Evolutionary conservation across 129 eudicot genomes (phyloP).

Genomic region (Flaveria bidentis): DNA sequence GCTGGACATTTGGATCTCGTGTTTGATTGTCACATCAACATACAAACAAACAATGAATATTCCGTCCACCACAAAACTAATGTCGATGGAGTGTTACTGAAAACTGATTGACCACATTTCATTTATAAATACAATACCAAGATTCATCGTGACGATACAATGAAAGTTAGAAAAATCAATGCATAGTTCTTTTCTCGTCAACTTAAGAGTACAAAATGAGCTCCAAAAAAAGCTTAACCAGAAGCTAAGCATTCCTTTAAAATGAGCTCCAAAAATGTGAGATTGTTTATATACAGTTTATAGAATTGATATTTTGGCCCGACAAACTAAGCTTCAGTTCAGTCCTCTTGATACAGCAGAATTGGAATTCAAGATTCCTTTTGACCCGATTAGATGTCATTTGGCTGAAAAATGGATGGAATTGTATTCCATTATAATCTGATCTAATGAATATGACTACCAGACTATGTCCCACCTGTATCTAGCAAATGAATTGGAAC

Average conservation of each 20-base stretch:
- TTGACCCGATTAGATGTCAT: constrained; percentile 1
- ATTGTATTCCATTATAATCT: neutral
- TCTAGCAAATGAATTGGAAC: constrained; percentile 39
- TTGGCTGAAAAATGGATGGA: neutral
- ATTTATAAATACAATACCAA: too few species aligned
- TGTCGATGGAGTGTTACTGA: too few species aligned
- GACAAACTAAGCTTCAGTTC: neutral
- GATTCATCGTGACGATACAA: too few species aligned
- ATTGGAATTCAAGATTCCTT: constrained; percentile 2
- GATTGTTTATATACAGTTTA: constrained; percentile 27
- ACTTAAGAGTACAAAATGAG: too few species aligned
- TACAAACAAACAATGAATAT: too few species aligned
- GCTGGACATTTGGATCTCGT: too few species aligned
- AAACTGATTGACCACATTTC: too few species aligned
- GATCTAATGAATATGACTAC: neutral
- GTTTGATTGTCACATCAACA: too few species aligned
- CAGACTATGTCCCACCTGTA: constrained; percentile 1
- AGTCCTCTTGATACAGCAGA: neutral
- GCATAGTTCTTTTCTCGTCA: too few species aligned
- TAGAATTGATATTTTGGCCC: neutral
- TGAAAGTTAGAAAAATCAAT: too few species aligned
- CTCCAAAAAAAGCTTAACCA: neutral
- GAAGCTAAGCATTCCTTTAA: neutral
- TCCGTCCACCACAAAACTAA: too few species aligned
- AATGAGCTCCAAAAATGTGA: neutral